These are phyloP conservation scores for Fusarium solani-melongenae DNA, from an alignment of 2,329 filamentous ascomycete genomes.

Conservation along the genomic window DNA sequence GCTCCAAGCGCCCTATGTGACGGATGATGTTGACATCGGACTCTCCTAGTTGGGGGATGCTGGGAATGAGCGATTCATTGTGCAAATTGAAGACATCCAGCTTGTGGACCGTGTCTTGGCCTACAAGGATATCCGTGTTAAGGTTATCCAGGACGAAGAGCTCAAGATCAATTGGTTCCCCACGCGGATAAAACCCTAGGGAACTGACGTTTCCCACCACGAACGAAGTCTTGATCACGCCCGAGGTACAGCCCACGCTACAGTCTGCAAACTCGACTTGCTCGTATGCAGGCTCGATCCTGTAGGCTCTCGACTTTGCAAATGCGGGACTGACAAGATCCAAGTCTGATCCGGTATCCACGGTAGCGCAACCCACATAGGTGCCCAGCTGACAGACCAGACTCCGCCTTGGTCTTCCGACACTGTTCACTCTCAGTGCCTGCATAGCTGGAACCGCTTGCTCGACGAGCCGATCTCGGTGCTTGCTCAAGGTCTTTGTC, in stretches of 20 bases:
- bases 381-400: not conserved
- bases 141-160: not conserved
- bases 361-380: not conserved
- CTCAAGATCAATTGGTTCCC: not conserved
- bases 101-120: not conserved
- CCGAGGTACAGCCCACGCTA: not conserved
- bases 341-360: slow-evolving; percentile 8
- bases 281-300: not conserved
- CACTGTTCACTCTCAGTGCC: not conserved
- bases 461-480: not conserved
- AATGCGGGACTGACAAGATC: not conserved
- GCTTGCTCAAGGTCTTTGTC: slow-evolving; percentile 7
- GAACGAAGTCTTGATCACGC: not conserved
- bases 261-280: slow-evolving; percentile 8
- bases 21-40: slow-evolving; percentile 28
- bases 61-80: not conserved
- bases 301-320: not conserved
- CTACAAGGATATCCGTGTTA: not conserved
- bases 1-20: not conserved
- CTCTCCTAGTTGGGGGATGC: not conserved
- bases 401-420: not conserved
- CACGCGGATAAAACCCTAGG: not conserved
- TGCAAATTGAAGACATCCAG: not conserved
- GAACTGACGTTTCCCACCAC: not conserved
- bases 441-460: not conserved